Evolutionary conservation across 202 grass and related monocot genomes (phyloP), one percentile per base, ranked within the genome.

Genomic region (Elaeis oleifera): DNA sequence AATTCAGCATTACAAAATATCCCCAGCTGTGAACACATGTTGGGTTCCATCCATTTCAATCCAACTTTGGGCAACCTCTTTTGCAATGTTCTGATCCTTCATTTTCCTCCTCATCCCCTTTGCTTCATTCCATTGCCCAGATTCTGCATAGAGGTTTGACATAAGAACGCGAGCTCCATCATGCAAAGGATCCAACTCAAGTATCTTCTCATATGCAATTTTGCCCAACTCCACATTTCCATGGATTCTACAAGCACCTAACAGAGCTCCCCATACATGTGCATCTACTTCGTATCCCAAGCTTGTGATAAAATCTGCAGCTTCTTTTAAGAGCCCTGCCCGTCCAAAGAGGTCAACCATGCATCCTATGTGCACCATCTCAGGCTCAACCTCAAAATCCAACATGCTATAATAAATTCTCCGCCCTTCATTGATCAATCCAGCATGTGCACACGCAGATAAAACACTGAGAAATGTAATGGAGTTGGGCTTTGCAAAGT

Each of bases 281-380:
- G 58, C 58, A 28, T 60, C 23, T 5, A 36, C 58, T 31, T 60
- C 6, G 7, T n/a, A 60, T 1, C 26, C 29, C 58, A 60, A 60
- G 29, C 58, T 60, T n/a, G 5, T 17, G 26, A 60, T 60, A 60
- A 60, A 60, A 6, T 60, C 5, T 7, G 27, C 15, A 17, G 58
- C 32, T 36, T 36, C 32, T 20, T 52, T 60, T 17, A 71, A 39
- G 6, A 2, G 24, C 39, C 68, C 68, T 4, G 39, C 44, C 4
- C 68, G 36, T 5, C 55, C 68, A 7, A 71, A 14, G 18, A 60
- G 56, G 50, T 71, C 68, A 51, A 71, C 56, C 68, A 71, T 71
- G 56, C 58, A 36, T 36, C 32, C 32, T 36, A 36, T 36, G 26
- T 60, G 58, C 1, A 17, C 14, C 27, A 60, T 60, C 26, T 60